Base-by-base conservation (phyloP, 2,329 filamentous ascomycete species). In the Colletotrichum aenigma region DNA sequence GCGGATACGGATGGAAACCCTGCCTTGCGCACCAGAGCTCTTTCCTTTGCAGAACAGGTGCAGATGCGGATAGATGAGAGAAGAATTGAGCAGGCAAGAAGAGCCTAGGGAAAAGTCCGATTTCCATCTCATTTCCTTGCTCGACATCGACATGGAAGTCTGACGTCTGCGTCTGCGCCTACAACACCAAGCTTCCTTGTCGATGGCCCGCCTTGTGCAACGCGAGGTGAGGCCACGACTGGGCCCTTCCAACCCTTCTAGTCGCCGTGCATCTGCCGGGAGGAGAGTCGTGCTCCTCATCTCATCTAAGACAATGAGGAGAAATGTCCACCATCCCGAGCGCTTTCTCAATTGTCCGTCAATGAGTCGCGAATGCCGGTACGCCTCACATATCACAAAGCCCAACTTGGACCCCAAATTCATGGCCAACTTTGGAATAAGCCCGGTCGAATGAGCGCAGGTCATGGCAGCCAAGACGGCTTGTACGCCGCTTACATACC, bases 361-460 rank as follows among this genome's bases (percentile, higher is more conserved):
- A 10, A 64, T 16, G 28, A 43, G 28, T 48, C 16, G 43, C 30
- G 18, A 58, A 24, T 58, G 58, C 43, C 66, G 56, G 30, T 32
- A 55, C 24, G 52, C 38, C 69, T 71, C 72, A 75, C 56, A 64
- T 67, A n/a, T 68, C 55, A 72, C 62, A 72, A 67, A 34, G 30
- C 38, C 56, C 62, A 34, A n/a, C 26, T 43, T 64, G 55, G 58
- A 43, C 62, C 55, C 58, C 58, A 68, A 67, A 65, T 26, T 28
- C 30, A 38, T 24, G n/a, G 43, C 66, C 34, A n/a, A 12, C 60
- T 43, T 65, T 66, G 66, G 60, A 61, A 24, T 43, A 34, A 26
- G 48, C 36, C 43, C 28, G 56, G 36, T 30, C 62, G 34, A 75
- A 75, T 64, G 43, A 68, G 38, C 60, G 70, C 26, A 28, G 28